These are phyloP conservation scores for Mediolabrus comicus DNA, from an alignment of 108 stramenopile species.

Conservation along the genomic window DNA sequence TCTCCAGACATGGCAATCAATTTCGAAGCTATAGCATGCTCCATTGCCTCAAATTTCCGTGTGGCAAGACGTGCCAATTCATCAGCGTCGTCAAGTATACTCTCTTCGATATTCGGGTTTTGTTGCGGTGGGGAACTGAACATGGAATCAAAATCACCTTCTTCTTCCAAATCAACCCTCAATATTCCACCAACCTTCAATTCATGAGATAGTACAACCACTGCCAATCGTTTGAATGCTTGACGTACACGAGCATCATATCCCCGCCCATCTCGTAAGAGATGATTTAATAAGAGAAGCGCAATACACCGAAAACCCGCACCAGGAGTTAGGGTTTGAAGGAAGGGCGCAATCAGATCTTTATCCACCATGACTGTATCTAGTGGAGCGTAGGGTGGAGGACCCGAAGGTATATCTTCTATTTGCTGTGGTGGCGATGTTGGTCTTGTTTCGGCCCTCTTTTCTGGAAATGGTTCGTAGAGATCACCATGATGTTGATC, in stretches of 20 bases:
- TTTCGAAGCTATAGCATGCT: constrained; percentile 67
- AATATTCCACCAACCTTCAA: constrained; percentile 50
- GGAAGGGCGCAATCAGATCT: constrained; percentile 65
- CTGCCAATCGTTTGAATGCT: constrained; percentile 76
- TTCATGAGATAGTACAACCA: constrained; percentile 71
- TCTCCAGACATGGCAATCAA: constrained; percentile 59
- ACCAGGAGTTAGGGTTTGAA: constrained; percentile 78
- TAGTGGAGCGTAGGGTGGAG: constrained; percentile 13
- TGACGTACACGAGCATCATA: constrained; percentile 83
- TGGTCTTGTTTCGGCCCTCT: background rate
- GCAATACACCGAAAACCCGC: constrained; percentile 79
- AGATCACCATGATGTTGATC: background rate
- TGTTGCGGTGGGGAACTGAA: background rate
- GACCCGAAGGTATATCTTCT: background rate
- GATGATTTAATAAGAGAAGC: constrained; percentile 68
- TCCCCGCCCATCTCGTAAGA: constrained; percentile 59
- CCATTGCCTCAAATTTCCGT: constrained; percentile 81
- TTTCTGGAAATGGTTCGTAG: background rate
- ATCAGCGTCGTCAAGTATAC: constrained; percentile 20
- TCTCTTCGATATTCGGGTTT: background rate
- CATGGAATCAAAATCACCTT: constrained; percentile 24
- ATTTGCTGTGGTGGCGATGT: background rate
- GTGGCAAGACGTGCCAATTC: constrained; percentile 56
- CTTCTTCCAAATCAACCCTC: constrained; percentile 40
- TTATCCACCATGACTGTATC: constrained; percentile 48